Evolutionary conservation across 148 eudicot species (phyloP).

Genomic region (Bassia scoparia): DNA sequence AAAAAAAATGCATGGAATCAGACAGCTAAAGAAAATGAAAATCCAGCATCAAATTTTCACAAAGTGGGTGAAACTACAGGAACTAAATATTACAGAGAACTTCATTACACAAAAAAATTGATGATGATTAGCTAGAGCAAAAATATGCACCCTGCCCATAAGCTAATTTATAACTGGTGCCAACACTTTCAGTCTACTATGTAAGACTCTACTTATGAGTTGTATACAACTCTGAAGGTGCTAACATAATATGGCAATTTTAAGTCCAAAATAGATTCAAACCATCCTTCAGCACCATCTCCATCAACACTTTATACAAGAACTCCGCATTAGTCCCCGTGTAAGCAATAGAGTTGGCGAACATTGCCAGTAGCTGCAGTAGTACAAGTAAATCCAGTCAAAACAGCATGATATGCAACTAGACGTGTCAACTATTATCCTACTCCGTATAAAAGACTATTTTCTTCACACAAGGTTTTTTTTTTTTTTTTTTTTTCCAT

Average conservation of each 20-base stretch:
- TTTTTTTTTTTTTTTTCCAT: background rate
- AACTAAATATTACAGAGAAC: conserved; percentile 26
- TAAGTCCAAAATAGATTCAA: background rate
- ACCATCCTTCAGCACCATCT: conserved; percentile 19
- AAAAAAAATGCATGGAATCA: conserved; percentile 17
- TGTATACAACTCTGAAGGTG: conserved; percentile 9
- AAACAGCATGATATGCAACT: background rate
- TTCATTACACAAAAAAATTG: conserved; percentile 21
- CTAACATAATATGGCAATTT: background rate
- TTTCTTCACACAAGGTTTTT: background rate
- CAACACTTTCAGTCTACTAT: conserved; percentile 14
- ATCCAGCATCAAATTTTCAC: conserved; percentile 18
- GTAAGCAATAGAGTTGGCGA: conserved; percentile 82
- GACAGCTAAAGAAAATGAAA: conserved; percentile 5
- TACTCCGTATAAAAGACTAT: background rate
- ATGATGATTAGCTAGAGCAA: conserved; percentile 24
- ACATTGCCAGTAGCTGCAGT: conserved; percentile 86
- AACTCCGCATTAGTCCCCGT: conserved; percentile 44
- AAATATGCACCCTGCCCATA: conserved; percentile 16
- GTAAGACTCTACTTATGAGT: conserved; percentile 25
- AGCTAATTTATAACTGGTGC: conserved; percentile 18
- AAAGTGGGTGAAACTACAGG: conserved; percentile 24
- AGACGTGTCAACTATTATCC: too few relatives aligned
- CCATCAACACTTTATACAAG: background rate
- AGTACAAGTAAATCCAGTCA: conserved; percentile 12